Evolutionary conservation across 1,284 basidiomycete genomes (phyloP), one percentile per base, ranked within the genome.

Genomic region (Microbotryum scabiosae): DNA sequence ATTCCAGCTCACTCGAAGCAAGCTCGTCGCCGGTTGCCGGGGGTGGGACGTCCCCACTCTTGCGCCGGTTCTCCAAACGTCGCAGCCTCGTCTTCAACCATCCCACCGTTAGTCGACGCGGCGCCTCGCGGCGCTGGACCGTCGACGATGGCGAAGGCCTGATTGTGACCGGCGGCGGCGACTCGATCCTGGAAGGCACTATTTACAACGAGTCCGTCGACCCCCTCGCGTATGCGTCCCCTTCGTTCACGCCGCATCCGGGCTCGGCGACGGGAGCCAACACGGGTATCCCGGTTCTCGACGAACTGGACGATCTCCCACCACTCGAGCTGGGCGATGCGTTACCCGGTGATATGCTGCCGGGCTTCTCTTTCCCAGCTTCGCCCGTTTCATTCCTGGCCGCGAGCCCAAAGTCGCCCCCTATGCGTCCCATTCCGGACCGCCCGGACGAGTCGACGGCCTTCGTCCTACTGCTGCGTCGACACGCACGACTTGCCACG

Each of bases 401-500:
- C 41, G 47, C 25, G 12, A 20, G 26, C 10, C 44, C 23, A 25
- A 47, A 20, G 5, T 64, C 61, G 3, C 61, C 60, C 0, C 56
- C 58, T 0, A 48, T 65, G 9, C 41, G 49, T 1, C 65, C 65
- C 9, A 28, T 66, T 5, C 20, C 45, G 18, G 57, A 59, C 6
- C 9, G 23, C 3, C 26, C 44, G 14, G 7, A 18, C 20, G 57
- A 48, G 6, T 23, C 23, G 23, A 36, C 30, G 8, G 20, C 54
- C 16, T 49, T 67, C 18, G 46, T 65, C 14, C 21, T 57, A 10
- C 21, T 36, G 7, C 51, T 66, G 20, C 63, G 64, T 51, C 57
- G 66, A 7, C 54, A 52, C 26, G 59, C 51, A 1, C 59, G 66
- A 10, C 62, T 68, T 18, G 54, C 64, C 3, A 68, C 66, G 2